Percentiles rank a stretch among this genome's conserved stretches.
Evolutionary conservation across 805 yeast species (phyloP).

Genomic region (Cyberlindnera petersonii): DNA sequence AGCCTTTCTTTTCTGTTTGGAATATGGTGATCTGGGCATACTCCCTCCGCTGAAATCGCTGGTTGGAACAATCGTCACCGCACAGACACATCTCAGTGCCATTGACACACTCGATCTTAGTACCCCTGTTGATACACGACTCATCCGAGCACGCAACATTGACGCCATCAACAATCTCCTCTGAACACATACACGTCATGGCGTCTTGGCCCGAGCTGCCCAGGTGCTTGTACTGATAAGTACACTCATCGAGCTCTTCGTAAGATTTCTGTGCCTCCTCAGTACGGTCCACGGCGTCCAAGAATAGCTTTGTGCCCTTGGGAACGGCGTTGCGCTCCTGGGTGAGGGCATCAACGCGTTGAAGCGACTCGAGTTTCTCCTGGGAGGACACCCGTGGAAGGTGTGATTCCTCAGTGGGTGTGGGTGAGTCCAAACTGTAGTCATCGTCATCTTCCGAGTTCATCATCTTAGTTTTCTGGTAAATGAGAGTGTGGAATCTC

Average conservation of each 20-base stretch:
- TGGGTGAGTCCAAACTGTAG: conserved; percentile 6
- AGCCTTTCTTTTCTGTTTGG: conserved; percentile 81
- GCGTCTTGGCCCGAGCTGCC: conserved; percentile 67
- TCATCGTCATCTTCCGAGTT: background rate
- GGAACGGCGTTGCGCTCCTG: conserved; percentile 22
- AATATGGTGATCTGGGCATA: conserved; percentile 80
- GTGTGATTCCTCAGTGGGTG: conserved; percentile 10
- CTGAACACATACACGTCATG: conserved; percentile 88
- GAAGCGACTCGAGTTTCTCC: conserved; percentile 19
- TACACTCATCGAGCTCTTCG: conserved; percentile 50
- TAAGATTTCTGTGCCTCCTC: conserved; percentile 65
- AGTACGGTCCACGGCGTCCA: conserved; percentile 52
- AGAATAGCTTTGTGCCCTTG: conserved; percentile 21
- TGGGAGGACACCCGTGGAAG: conserved; percentile 20
- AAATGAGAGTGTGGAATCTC: background rate
- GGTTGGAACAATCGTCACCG: conserved; percentile 79
- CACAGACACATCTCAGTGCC: conserved; percentile 61
- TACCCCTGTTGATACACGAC: conserved; percentile 87
- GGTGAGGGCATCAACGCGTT: conserved; percentile 16
- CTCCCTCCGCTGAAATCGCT: conserved; percentile 74
- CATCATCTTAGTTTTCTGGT: background rate
- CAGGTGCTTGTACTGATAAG: conserved; percentile 55
- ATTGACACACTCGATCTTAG: conserved; percentile 86
- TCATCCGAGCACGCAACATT: conserved; percentile 79
- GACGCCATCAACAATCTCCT: conserved; percentile 38